A percentile compares a stretch with the other conserved stretches of the same genome.
Evolutionary conservation across 169 alveolate species (phyloP).

Genomic region (Neospora caninum): DNA sequence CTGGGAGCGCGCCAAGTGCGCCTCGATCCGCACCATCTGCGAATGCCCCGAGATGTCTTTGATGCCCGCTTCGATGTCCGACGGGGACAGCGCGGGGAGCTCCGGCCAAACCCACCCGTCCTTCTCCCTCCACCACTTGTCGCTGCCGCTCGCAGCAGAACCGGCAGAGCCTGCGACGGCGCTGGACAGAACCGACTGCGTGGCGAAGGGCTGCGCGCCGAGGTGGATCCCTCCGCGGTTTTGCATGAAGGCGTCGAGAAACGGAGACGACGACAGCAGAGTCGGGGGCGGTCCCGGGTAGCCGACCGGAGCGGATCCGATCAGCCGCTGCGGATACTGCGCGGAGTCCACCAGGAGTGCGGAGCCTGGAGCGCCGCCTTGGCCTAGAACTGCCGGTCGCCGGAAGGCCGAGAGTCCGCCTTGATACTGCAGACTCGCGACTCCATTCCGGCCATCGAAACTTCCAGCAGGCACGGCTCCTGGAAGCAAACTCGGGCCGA

Average conservation of each 20-base stretch:
- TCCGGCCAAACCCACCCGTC: not conserved
- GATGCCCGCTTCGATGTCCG: not conserved
- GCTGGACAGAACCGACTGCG: not conserved
- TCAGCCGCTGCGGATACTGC: not conserved
- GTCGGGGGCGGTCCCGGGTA: not conserved
- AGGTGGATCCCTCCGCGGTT: not conserved
- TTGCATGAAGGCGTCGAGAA: not conserved
- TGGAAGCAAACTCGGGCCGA: too few relatives aligned
- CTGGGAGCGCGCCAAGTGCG: not conserved
- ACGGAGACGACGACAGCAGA: not conserved
- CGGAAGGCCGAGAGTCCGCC: not conserved
- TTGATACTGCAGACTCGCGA: too few relatives aligned
- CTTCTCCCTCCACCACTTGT: not conserved
- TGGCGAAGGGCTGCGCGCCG: constrained; percentile 8
- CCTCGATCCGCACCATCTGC: not conserved
- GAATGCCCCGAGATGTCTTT: not conserved
- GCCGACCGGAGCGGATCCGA: not conserved
- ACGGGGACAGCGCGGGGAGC: not conserved
- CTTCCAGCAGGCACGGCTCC: too few relatives aligned
- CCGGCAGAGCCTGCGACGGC: not conserved
- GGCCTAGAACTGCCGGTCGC: not conserved
- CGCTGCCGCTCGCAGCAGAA: not conserved
- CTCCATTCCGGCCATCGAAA: too few relatives aligned
- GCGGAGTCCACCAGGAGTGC: not conserved
- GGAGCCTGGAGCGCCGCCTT: not conserved